A percentile compares a stretch with the other conserved stretches of the same genome.
Conservation (phyloP, 2,329 filamentous ascomycete genomes). For the Nectriaceae sp. region DNA sequence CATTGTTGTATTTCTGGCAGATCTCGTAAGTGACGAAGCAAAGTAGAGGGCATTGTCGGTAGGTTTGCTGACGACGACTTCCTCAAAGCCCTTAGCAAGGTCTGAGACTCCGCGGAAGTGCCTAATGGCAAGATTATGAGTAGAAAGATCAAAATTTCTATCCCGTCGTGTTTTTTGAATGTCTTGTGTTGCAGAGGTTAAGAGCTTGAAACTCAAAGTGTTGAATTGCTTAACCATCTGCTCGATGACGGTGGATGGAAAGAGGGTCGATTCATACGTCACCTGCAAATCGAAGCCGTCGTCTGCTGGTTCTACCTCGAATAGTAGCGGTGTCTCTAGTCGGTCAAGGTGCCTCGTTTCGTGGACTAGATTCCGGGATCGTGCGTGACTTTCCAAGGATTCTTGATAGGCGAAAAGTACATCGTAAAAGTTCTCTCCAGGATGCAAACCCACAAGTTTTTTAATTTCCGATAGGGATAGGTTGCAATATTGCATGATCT, state of each 20-base stretch:
- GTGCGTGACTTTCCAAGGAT: constrained; percentile 50
- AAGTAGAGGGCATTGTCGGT: constrained; percentile 66
- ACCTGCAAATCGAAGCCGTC: constrained; percentile 44
- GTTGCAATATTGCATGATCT: constrained; percentile 62
- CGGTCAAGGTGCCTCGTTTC: constrained; percentile 67
- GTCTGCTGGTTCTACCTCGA: constrained; percentile 71
- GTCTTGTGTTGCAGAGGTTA: constrained; percentile 23
- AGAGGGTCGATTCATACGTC: constrained; percentile 48
- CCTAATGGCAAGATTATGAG: constrained; percentile 45
- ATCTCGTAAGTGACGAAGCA: constrained; percentile 38
- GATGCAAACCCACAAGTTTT: constrained; percentile 55
- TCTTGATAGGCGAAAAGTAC: constrained; percentile 85
- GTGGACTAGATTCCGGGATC: constrained; percentile 39
- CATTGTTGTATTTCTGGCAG: constrained; percentile 42
- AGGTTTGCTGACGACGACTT: constrained; percentile 49
- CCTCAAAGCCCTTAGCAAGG: constrained; percentile 57
- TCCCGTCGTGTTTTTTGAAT: constrained; percentile 15
- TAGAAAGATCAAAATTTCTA: constrained; percentile 44
- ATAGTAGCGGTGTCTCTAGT: constrained; percentile 72
- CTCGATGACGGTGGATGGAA: constrained; percentile 58
- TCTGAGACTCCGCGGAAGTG: constrained; percentile 40
- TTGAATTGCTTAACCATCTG: constrained; percentile 64
- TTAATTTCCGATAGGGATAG: constrained; percentile 72
- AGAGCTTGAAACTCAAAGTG: constrained; percentile 40
- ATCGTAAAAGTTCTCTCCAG: constrained; percentile 68